Conservation (phyloP, 768 basidiomycete species). For the Porphyrellus cyaneotinctus region DNA sequence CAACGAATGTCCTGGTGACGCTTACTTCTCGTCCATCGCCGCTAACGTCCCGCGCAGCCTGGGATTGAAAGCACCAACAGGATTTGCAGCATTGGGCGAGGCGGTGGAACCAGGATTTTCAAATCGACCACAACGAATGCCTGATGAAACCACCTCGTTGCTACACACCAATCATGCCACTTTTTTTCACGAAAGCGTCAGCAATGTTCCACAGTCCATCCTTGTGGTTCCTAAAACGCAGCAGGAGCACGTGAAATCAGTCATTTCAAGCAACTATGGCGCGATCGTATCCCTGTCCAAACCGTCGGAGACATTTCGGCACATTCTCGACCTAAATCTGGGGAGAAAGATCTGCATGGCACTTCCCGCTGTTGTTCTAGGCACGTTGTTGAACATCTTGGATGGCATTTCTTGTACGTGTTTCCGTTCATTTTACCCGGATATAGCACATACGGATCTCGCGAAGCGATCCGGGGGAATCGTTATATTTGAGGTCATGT, state of each 20-base stretch:
- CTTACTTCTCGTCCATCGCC: constrained; percentile 3
- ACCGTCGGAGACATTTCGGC: constrained; percentile 6
- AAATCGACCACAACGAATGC: neutral
- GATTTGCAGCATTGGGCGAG: neutral
- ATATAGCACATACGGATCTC: neutral
- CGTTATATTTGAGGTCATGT: neutral
- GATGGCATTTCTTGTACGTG: constrained; percentile 88
- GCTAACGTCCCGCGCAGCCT: neutral
- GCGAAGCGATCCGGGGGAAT: constrained; percentile 2
- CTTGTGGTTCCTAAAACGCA: constrained; percentile 2
- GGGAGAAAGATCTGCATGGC: constrained; percentile 33
- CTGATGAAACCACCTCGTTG: constrained; percentile 20
- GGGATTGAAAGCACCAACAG: neutral
- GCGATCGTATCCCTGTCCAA: constrained; percentile 5
- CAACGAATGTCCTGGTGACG: constrained; percentile 7
- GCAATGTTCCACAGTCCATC: neutral
- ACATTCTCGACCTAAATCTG: constrained; percentile 16
- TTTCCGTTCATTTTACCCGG: neutral
- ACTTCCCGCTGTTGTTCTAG: constrained; percentile 83
- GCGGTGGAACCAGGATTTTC: neutral
- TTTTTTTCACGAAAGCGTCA: neutral
- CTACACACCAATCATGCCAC: constrained; percentile 13
- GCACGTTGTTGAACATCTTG: constrained; percentile 81
- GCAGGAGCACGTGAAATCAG: constrained; percentile 5
- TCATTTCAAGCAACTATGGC: constrained; percentile 6